A percentile compares a stretch with the other conserved stretches of the same genome.
These are phyloP conservation scores for Fusarium mangiferae DNA, from an alignment of 2,329 filamentous ascomycete genomes.

Conservation along the genomic window DNA sequence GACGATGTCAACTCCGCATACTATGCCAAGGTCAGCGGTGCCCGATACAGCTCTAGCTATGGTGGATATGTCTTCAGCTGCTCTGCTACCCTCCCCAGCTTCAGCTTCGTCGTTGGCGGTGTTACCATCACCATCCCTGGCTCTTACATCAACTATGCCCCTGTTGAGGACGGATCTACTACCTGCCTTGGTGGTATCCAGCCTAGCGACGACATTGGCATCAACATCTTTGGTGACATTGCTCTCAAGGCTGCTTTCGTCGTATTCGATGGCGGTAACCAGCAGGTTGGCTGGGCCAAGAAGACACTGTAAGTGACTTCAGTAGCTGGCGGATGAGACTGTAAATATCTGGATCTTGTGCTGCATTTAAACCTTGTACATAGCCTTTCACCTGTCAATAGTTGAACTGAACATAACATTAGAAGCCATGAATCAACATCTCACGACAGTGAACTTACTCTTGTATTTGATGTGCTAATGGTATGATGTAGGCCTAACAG, in stretches of 20 bases:
- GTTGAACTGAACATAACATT: background rate
- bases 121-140: slow-evolving; percentile 68
- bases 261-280: slow-evolving; percentile 59
- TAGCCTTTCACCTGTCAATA: background rate
- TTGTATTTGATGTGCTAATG: background rate
- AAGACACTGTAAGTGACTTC: slow-evolving; percentile 11
- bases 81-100: slow-evolving; percentile 57
- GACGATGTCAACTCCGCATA: slow-evolving; percentile 60
- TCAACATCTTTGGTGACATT: slow-evolving; percentile 72
- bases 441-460: accelerated
- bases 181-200: slow-evolving; percentile 77
- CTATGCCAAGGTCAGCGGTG: slow-evolving; percentile 59
- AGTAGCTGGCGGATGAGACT: background rate
- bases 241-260: slow-evolving; percentile 71
- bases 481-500: background rate
- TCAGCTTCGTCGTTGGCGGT: slow-evolving; percentile 66
- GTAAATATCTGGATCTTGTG: background rate
- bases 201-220: slow-evolving; percentile 54
- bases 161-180: slow-evolving; percentile 53
- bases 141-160: slow-evolving; percentile 64
- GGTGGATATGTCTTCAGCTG: slow-evolving; percentile 62
- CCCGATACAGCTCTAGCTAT: slow-evolving; percentile 50
- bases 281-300: slow-evolving; percentile 36
- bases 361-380: background rate
- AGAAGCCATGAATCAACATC: background rate